These are phyloP conservation scores for Brassica rapa DNA, from an alignment of 345 rosid species.

Conservation along the genomic window DNA sequence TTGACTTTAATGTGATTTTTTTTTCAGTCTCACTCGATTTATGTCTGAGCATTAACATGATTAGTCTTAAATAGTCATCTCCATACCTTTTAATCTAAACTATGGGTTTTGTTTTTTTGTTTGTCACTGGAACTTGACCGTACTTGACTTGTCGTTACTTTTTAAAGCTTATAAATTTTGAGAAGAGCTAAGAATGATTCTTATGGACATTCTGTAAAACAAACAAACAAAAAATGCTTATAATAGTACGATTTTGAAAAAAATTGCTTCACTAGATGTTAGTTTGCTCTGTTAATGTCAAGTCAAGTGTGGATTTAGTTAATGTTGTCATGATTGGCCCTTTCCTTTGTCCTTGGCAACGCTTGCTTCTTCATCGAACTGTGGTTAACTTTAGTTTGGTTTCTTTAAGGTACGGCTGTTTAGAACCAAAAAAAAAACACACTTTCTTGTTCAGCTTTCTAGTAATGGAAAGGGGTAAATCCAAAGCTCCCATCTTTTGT, in stretches of 20 bases:
- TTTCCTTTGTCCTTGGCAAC: not conserved
- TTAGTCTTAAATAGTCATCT: not conserved
- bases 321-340: not conserved
- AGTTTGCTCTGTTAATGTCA: not conserved
- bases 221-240: not conserved
- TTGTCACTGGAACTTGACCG: not conserved
- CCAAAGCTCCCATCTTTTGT: constrained; percentile 11
- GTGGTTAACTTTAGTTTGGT: not conserved
- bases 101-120: not conserved
- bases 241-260: not conserved
- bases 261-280: not conserved
- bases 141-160: not conserved
- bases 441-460: constrained; percentile 25
- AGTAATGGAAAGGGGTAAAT: constrained; percentile 17
- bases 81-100: not conserved
- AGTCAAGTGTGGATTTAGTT: not conserved
- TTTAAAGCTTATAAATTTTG: constrained; percentile 7
- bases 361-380: not conserved
- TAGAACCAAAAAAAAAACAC: not conserved
- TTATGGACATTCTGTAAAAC: not conserved
- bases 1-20: not conserved
- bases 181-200: not conserved
- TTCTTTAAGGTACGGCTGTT: constrained; percentile 22
- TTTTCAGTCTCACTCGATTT: not conserved
- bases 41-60: not conserved